Evolutionary conservation across 2,329 filamentous ascomycete genomes (phyloP), one percentile per base, ranked within the genome.

Genomic region (Stachybotrys elegans): DNA sequence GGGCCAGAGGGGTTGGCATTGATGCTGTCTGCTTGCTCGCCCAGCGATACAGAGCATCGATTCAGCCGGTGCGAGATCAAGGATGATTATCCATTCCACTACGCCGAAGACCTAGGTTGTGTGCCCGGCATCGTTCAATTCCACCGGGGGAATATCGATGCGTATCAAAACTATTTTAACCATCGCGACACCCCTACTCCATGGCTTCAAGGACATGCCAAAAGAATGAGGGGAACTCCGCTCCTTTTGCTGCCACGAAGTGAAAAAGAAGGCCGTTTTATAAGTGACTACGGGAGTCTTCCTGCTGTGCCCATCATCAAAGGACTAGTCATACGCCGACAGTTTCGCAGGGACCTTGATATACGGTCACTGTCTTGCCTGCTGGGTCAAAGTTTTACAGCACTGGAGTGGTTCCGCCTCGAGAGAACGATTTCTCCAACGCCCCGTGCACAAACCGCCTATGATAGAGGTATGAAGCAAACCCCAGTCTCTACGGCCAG

Each of bases 11-110:
- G 48, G 38, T 23, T 50, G 43, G 25, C 20, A 40, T 36, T 48
- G 32, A 50, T 48, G 43, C 27, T 50, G 37, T 48, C 48, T 39
- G 43, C 46, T 40, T 48, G 37, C 38, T 50, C 48, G 42, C 46
- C 48, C 32, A 47, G 45, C 37, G 48, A 50, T 41, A 40, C 45
- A 27, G 42, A 48, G 40, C 48, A 50, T 46, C 43, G 48, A 36
- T 48, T 44, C 27, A 39, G 27, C 41, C 37, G 25, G 43, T 44
- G 41, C 23, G 46, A 48, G 32, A 44, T 44, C 25, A 40, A 34
- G 34, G 22, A 43, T 29, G 19, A 17, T 40, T 48, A 43, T 43
- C 43, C 45, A 44, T 50, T 50, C 40, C 48, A 50, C 40, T 46
- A 48, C 34, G 40, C 40, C 27, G 47, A 49, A 43, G 48, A 49